Evolutionary conservation across 176 grass and related monocot genomes (phyloP), one percentile per base, ranked within the genome.

Genomic region (Echinochloa phyllopogon): DNA sequence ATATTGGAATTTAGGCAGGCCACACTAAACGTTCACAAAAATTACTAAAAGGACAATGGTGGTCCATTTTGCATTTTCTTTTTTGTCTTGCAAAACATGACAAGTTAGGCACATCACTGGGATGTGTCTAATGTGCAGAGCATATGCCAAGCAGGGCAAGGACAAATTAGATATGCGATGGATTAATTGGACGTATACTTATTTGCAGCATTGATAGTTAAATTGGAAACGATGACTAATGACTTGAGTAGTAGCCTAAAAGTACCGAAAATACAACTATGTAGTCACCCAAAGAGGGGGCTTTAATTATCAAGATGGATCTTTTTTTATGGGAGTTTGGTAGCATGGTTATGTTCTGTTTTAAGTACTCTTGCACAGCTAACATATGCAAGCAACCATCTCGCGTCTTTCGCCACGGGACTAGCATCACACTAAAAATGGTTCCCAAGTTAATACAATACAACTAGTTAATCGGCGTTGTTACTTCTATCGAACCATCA

Each of bases 1-100:
- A 60, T 37, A 37, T 81, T 65, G 12, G 20, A 81, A 87, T 69
- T 58, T 87, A 57, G 77, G 58, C 68, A 44, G 8, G 27, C 2
- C 0, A n/a, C 38, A 20, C 48, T n/a, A 12, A n/a, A 73, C 43
- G 36, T 11, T 52, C 1, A 10, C 14, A 48, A 50, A 50, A 23
- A 12, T 29, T 24, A 3, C 24, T 13, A 5, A 2, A 33, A 65
- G 37, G 8, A n/a, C 23, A 10, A 3, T 43, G 51, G 8, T 33
- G 17, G 13, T 58, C 55, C 10, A 56, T 75, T 20, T 65, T 10
- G 16, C 1, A 18, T 36, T 57, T 44, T 66, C 6, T 55, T 86
- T 66, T 10, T 53, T 86, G 21, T 23, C 56, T 56, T 55, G 33
- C 7, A 23, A 23, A 16, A 17, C 10, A 58, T 29, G 3, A 20